Base-by-base conservation (phyloP, 768 basidiomycete species). In the Dictyophora rubrovolvata region DNA sequence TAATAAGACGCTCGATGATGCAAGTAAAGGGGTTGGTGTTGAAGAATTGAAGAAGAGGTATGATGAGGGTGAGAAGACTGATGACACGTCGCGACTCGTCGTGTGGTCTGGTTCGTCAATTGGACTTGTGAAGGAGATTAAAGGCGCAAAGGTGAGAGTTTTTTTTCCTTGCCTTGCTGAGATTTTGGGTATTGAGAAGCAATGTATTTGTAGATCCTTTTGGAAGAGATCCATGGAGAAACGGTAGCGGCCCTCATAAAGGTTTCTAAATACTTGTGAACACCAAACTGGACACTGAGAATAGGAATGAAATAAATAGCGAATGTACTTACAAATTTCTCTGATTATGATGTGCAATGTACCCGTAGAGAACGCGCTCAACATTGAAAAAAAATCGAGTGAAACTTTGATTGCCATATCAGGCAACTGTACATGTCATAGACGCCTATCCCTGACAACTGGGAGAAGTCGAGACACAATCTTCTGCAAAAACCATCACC, bases 31-130 rank as follows among this genome's bases (percentile, higher is more conserved):
- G 1, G n/a, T 18, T 22, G 68, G 75, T 52, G 64, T 82, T 18
- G 69, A 73, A 20, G 69, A 67, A 28, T 67, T 83, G 34, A 73
- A 72, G 63, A 66, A 66, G 36, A 78, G 73, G 62, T 82, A 77
- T 61, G 65, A 65, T n/a, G 74, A 77, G 56, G 84, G 75, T 5
- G 67, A 71, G 8, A 71, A 70, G 62, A 69, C 69, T 21, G 73
- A 70, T 47, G 80, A 89, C 62, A 67, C 72, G 10, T 72, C 75
- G 57, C 73, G 82, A 48, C 75, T 81, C 60, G 69, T 85, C 2
- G 76, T 82, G 12, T 89, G 87, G 87, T 80, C 85, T 14, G 87
- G 87, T 48, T 75, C 79, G 46, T 81, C 84, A 16, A 79, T 87
- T 23, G 82, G 78, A 12, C 71, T 82, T 53, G 78, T 87, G 70